Conservation (phyloP, 495 filamentous ascomycete genomes). For the Annulohypoxylon bovei region DNA sequence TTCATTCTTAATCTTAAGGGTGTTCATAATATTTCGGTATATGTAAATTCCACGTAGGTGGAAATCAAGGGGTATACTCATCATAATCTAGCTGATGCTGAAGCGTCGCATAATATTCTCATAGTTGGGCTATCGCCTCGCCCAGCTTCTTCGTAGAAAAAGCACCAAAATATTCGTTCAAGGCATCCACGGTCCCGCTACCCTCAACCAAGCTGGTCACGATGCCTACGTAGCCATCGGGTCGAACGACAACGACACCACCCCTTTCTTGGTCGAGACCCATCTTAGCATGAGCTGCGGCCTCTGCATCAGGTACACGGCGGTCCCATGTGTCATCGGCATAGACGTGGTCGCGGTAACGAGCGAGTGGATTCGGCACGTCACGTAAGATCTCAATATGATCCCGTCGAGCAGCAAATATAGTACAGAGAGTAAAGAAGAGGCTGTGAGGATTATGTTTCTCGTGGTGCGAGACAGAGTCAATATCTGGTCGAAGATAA, state of each 20-base stretch:
- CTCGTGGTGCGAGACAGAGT: conserved; percentile 78
- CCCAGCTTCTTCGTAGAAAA: conserved; percentile 65
- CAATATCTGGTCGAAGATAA: conserved; percentile 69
- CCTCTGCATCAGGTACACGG: conserved; percentile 71
- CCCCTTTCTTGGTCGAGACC: conserved; percentile 78
- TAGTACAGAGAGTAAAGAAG: conserved; percentile 80
- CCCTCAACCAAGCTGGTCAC: conserved; percentile 78
- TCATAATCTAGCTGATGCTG: neutral
- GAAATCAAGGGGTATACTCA: neutral
- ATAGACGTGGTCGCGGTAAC: conserved; percentile 86
- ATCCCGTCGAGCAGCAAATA: conserved; percentile 72
- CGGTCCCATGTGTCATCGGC: conserved; percentile 84
- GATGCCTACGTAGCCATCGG: conserved; percentile 86
- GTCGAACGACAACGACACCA: conserved; percentile 81
- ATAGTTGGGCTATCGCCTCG: conserved; percentile 49
- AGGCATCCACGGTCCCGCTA: conserved; percentile 78
- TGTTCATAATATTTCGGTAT: neutral
- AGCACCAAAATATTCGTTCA: conserved; percentile 82
- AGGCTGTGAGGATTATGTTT: conserved; percentile 81
- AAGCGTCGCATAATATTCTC: neutral
- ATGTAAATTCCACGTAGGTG: neutral
- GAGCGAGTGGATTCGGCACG: conserved; percentile 72
- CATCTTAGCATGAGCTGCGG: conserved; percentile 86
- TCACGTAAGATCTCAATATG: conserved; percentile 70
- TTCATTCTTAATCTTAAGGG: neutral